These are phyloP conservation scores for Hypoxylon fragiforme DNA, from an alignment of 495 filamentous ascomycete species.

Conservation along the genomic window DNA sequence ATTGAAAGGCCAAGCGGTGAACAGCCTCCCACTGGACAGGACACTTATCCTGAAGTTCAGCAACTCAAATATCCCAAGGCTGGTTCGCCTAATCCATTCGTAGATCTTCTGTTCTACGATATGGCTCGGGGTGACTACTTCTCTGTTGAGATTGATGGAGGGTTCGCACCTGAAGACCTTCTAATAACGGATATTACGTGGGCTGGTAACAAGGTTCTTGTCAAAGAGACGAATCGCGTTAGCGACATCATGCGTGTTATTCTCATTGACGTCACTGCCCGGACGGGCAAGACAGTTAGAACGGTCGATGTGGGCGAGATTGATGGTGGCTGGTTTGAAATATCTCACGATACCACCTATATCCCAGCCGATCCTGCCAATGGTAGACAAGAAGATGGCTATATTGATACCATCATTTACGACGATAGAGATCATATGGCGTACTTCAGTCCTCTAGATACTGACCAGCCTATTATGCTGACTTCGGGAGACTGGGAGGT, in stretches of 20 bases:
- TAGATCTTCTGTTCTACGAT: conserved; percentile 87
- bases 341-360: conserved; percentile 81
- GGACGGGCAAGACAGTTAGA: conserved; percentile 79
- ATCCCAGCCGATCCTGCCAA: conserved; percentile 82
- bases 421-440: conserved; percentile 88
- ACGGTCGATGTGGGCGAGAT: conserved; percentile 74
- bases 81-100: conserved; percentile 88
- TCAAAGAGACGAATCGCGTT: conserved; percentile 92
- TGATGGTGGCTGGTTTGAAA: conserved; percentile 97
- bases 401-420: conserved; percentile 88
- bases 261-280: conserved; percentile 74
- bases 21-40: conserved; percentile 69
- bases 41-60: conserved; percentile 87
- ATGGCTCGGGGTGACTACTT: conserved; percentile 79
- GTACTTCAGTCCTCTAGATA: conserved; percentile 92
- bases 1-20: conserved; percentile 82
- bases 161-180: conserved; percentile 78
- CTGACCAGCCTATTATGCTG: conserved; percentile 75
- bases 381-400: conserved; percentile 80
- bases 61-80: conserved; percentile 98
- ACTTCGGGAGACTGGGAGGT: conserved; percentile 95
- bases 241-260: conserved; percentile 87
- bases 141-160: conserved; percentile 71
- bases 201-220: conserved; percentile 79
- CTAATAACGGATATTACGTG: conserved; percentile 93